Conservation (phyloP, 106 monocot genomes). For the Phalaenopsis aphrodite region DNA sequence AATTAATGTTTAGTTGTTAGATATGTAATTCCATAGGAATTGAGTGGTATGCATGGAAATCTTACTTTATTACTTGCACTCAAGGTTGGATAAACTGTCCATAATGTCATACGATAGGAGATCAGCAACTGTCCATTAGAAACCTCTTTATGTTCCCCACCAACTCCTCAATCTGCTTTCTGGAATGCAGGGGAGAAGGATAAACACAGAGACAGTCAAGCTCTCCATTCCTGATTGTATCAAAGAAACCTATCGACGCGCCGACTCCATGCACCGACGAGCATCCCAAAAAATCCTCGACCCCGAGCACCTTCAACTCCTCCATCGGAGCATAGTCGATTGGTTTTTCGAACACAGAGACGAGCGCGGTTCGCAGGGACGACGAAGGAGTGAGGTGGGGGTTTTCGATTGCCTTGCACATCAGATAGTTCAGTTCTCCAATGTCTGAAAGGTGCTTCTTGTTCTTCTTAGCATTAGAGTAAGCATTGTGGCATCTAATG, state of each 20-base stretch:
- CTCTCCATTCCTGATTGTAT: conserved; percentile 51
- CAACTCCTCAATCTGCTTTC: conserved; percentile 47
- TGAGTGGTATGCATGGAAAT: no score
- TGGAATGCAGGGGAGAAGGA: conserved; percentile 81
- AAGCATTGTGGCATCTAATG: conserved; percentile 40
- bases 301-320: conserved; percentile 20
- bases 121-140: conserved; percentile 22
- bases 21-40: no score
- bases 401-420: conserved; percentile 85
- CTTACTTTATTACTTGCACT: no score
- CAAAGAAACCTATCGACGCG: conserved; percentile 72
- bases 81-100: no score
- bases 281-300: conserved; percentile 62
- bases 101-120: no score
- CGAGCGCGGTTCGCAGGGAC: conserved; percentile 57
- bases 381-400: conserved; percentile 63
- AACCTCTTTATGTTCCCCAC: conserved; percentile 48
- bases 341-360: conserved; percentile 77
- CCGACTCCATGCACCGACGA: conserved; percentile 77
- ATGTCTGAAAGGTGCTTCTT: conserved; percentile 80
- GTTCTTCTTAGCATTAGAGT: conserved; percentile 33
- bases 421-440: conserved; percentile 71
- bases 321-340: conserved; percentile 23
- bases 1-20: no score
- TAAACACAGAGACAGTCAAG: conserved; percentile 55